Conservation (phyloP, 129 eudicot species). For the Glebionis coronaria region DNA sequence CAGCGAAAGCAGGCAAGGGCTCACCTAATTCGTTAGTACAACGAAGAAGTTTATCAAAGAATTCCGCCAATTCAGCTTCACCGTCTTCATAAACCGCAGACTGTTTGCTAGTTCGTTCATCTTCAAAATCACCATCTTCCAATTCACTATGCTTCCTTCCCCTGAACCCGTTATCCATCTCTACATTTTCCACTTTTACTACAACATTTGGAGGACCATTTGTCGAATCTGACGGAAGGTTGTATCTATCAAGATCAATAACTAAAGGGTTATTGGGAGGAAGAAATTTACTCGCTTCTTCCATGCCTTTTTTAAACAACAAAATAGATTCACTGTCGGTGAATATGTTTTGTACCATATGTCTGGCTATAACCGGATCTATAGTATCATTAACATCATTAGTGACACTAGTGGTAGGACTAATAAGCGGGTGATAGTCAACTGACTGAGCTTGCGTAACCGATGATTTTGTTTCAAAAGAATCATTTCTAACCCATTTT, state of each 20-base stretch:
- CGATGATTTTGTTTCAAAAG: constrained; percentile 32
- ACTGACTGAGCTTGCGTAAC: constrained; percentile 26
- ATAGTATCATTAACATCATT: constrained; percentile 27
- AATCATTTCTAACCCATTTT: constrained; percentile 46
- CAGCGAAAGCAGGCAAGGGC: constrained; percentile 24
- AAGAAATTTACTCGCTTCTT: constrained; percentile 85
- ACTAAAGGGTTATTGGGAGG: constrained; percentile 48
- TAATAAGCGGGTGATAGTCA: constrained; percentile 22
- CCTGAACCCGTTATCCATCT: constrained; percentile 36
- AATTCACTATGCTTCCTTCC: constrained; percentile 61
- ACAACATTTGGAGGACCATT: constrained; percentile 5
- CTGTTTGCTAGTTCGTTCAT: constrained; percentile 69
- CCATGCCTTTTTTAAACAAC: constrained; percentile 71
- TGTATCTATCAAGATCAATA: constrained; percentile 58
- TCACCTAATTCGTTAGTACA: constrained; percentile 36
- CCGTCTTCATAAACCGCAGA: constrained; percentile 53
- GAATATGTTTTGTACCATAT: constrained; percentile 34
- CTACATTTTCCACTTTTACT: constrained; percentile 55
- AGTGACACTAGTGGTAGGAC: constrained; percentile 29
- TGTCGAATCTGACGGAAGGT: constrained; percentile 41
- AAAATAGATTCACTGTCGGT: constrained; percentile 54
- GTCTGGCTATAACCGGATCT: constrained; percentile 29
- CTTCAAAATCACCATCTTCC: constrained; percentile 49
- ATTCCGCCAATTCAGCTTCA: constrained; percentile 55
- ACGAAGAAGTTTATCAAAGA: constrained; percentile 67